Base-by-base conservation (phyloP, 176 grass and related monocot species). In the Aegilops umbellulata region DNA sequence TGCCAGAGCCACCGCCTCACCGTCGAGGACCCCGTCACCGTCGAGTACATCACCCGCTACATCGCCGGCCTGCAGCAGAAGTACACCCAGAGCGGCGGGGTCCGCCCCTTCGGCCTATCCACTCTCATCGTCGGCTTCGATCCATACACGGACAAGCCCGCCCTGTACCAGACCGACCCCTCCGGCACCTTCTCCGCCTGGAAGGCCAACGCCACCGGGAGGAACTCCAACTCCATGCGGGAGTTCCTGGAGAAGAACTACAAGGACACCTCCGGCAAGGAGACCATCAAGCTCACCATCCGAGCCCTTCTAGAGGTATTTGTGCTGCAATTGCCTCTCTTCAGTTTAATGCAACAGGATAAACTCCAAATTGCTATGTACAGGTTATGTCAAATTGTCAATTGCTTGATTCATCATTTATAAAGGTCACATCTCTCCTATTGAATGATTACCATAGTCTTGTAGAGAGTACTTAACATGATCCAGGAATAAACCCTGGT, bases 201-300 rank as follows among this genome's bases (percentile, higher is more conserved):
- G 96, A 98, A 98, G 82, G 96, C 96, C 60, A 98, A 98, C 34
- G 96, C 96, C 35, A 98, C 96, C 0, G 96, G 96, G 11, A 94
- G 96, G 86, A 98, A 99, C 87, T 94, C 92, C 30, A 99, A 99
- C 60, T 94, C 94, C 41, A 99, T 99, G 94, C 38, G 94, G 4
- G 97, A 99, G 80, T 99, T 99, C 70, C 79, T 99, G 17, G 97
- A 99, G 90, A 99, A 99, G 88, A 99, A 99, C 47, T 99, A 93
- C 84, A 99, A 94, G 92, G 97, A 99, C 76, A 98, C 93, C 4
- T 91, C 91, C 3, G 97, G 94, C 60, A 94, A 89, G 84, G 97
- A 98, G 84, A 98, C 97, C 41, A 84, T 95, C 85, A 98, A 98
- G 88, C 93, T 98, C 14, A 89, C 94, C 11, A 98, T 98, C 62